phyloP scores from a whole-genome alignment of 2,329 filamentous ascomycete species.

The Blumeria graminis region DNA sequence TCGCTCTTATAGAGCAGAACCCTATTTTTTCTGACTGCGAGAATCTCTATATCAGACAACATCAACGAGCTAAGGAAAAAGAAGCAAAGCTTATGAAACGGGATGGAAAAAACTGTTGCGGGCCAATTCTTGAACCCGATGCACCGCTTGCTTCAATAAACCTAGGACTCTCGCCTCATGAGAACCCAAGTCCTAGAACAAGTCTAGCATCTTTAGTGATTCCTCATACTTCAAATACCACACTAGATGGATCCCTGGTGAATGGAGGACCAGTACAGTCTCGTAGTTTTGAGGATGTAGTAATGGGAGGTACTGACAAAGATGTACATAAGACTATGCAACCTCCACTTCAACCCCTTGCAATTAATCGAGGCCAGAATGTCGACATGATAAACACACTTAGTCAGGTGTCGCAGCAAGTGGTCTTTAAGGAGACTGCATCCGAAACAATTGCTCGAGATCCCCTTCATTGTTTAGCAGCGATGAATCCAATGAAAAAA shows the following conservation, averaged over 20 bases:
- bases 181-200: constrained; percentile 17
- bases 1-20: constrained; percentile 48
- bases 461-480: constrained; percentile 8
- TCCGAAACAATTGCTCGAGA: constrained; percentile 19
- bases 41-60: constrained; percentile 49
- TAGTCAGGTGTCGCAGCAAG: constrained; percentile 21
- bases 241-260: constrained; percentile 16
- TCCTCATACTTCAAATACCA: constrained; percentile 20
- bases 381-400: constrained; percentile 25
- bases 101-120: constrained; percentile 3
- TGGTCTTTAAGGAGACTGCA: constrained; percentile 31
- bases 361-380: constrained; percentile 20
- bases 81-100: constrained; percentile 35
- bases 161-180: constrained; percentile 1
- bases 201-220: constrained; percentile 30
- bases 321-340: constrained; percentile 21
- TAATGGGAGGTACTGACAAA: constrained; percentile 33
- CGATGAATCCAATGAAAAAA: constrained; percentile 32
- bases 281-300: constrained; percentile 25
- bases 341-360: constrained; percentile 20
- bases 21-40: constrained; percentile 55
- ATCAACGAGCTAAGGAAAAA: constrained; percentile 34
- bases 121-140: neutral
- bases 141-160: neutral
- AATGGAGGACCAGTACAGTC: constrained; percentile 31